These are phyloP conservation scores for Ophiostoma perfectum DNA, from an alignment of 2,329 filamentous ascomycete genomes.

Conservation along the genomic window DNA sequence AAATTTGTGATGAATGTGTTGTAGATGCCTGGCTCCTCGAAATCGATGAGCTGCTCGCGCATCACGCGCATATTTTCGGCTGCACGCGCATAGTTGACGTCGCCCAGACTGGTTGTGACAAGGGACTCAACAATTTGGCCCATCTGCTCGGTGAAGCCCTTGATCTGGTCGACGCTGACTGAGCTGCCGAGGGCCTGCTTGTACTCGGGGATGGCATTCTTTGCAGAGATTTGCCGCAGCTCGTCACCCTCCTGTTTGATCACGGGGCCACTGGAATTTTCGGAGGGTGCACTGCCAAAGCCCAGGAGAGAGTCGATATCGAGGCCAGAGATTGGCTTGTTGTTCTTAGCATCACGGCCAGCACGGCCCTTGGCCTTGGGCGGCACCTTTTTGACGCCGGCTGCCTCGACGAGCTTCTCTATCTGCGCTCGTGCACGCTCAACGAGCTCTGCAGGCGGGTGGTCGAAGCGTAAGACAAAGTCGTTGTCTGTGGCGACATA, in stretches of 20 bases:
- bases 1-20: slow-evolving; percentile 67
- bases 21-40: slow-evolving; percentile 71
- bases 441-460: slow-evolving; percentile 63
- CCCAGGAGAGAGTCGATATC: slow-evolving; percentile 77
- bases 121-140: slow-evolving; percentile 61
- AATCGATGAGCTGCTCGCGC: slow-evolving; percentile 66
- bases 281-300: slow-evolving; percentile 30
- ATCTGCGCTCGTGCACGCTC: slow-evolving; percentile 53
- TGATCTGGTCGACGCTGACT: slow-evolving; percentile 56
- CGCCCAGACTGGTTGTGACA: slow-evolving; percentile 68
- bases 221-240: slow-evolving; percentile 42
- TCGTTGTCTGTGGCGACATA: slow-evolving; percentile 58
- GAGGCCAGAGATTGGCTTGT: slow-evolving; percentile 80
- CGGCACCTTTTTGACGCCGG: slow-evolving; percentile 84
- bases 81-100: slow-evolving; percentile 66
- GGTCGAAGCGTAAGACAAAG: slow-evolving; percentile 62
- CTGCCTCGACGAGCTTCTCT: slow-evolving; percentile 58
- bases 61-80: slow-evolving; percentile 72
- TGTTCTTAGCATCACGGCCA: slow-evolving; percentile 53
- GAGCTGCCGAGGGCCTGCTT: slow-evolving; percentile 66
- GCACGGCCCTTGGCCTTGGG: slow-evolving; percentile 72
- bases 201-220: slow-evolving; percentile 86
- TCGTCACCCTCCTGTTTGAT: slow-evolving; percentile 29
- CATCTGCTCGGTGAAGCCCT: slow-evolving; percentile 69
- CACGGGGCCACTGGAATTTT: slow-evolving; percentile 30